Evolutionary conservation across 148 eudicot genomes (phyloP), one percentile per base, ranked within the genome.

Genomic region (Polygonum aviculare): DNA sequence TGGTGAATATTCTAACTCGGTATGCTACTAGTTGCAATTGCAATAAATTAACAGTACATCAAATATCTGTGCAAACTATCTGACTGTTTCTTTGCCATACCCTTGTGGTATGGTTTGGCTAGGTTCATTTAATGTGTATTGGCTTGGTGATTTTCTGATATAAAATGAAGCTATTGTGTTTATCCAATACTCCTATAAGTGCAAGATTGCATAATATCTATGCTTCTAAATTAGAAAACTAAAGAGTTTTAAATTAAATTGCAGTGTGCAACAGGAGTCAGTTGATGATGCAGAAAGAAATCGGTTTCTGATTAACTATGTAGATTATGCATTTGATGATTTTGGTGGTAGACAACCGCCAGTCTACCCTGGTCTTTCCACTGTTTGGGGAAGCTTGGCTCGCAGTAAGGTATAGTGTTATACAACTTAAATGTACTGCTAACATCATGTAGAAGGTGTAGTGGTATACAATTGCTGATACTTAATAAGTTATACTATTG

Each of bases 351-450:
- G 94, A 75, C 99, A 90, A 73, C 84, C 94, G 63, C 99, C 99
- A 72, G 98, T 96, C 21, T 96, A 96, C 85, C 93, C 98, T 76
- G 99, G 99, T 75, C 87, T 96, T 74, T 88, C 98, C 73, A 96
- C 99, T 60, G 99, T 96, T 18, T 96, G 99, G 99, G 99, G 99
- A 81, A 96, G 99, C 83, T 88, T 96, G 87, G 99, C 99, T 69
- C 99, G 99, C 71, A 96, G 99, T 82, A 96, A 96, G 99, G 99
- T 93, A 45, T 44, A 26, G 31, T 26, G 31, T 1, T 26, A 26
- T 26, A 26, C 31, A 48, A 41, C 15, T 19, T 19, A 21, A 31
- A 72, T 44, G 18, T 45, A 33, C 54, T 72, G 35, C 15, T 67
- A 33, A 63, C 36, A 33, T 12, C 70, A 63, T 1, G 40, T 31